Percentiles rank a stretch among this genome's conserved stretches.
Conservation (phyloP, 495 filamentous ascomycete species). For the Aspergillus sclerotioniger region DNA sequence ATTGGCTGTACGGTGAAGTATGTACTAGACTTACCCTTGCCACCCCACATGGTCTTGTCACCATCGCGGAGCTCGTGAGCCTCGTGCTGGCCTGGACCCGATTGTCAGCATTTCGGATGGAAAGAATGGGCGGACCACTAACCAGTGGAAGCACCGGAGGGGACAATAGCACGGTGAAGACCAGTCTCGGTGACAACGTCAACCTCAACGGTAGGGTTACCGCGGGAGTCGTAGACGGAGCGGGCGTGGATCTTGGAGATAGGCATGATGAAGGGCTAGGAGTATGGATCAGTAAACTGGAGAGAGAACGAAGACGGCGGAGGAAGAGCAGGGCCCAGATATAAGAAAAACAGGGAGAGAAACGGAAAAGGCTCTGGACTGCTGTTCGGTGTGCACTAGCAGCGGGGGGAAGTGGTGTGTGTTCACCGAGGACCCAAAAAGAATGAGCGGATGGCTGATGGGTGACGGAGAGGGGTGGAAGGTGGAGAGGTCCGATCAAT, state of each 20-base stretch:
- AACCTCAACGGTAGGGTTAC: constrained; percentile 94
- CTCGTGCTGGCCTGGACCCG: constrained; percentile 81
- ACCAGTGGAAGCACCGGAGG: constrained; percentile 97
- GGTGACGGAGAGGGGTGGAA: constrained; percentile 17
- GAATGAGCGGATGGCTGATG: constrained; percentile 26
- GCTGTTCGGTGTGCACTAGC: constrained; percentile 37
- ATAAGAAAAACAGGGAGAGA: constrained; percentile 13
- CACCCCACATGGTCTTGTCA: constrained; percentile 94
- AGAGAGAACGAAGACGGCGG: constrained; percentile 15
- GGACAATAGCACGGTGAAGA: constrained; percentile 97
- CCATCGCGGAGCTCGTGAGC: constrained; percentile 98
- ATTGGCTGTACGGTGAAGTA: neutral
- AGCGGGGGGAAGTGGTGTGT: constrained; percentile 27
- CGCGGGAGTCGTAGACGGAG: constrained; percentile 98
- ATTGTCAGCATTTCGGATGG: constrained; percentile 14
- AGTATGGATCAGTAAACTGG: constrained; percentile 18
- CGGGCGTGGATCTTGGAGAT: constrained; percentile 99
- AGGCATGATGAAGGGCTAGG: constrained; percentile 64
- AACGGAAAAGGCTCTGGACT: constrained; percentile 24
- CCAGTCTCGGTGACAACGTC: constrained; percentile 96
- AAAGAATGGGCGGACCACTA: constrained; percentile 32
- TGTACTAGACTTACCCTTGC: constrained; percentile 67
- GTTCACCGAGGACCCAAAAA: constrained; percentile 52
- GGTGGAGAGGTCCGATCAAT: constrained; percentile 23
- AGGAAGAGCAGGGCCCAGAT: constrained; percentile 20